Evolutionary conservation across 2,329 filamentous ascomycete genomes (phyloP).

Genomic region (Botrytis byssoidea): DNA sequence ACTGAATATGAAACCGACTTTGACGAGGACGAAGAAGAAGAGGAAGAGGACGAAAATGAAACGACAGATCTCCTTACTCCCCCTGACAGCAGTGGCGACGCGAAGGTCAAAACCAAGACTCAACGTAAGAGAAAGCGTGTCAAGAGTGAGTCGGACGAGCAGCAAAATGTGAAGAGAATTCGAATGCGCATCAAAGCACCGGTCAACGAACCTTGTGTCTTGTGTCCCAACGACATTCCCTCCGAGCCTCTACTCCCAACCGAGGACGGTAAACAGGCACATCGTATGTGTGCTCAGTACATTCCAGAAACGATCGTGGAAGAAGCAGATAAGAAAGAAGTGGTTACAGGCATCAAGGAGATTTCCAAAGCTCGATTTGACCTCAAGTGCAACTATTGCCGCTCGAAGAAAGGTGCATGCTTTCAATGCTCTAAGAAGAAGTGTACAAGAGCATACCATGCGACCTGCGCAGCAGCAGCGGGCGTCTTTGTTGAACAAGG

Average conservation of each 20-base stretch:
- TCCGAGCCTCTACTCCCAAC: slow-evolving; percentile 81
- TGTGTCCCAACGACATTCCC: slow-evolving; percentile 88
- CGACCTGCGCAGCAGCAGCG: slow-evolving; percentile 87
- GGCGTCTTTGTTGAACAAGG: slow-evolving; percentile 90
- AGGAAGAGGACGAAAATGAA: slow-evolving; percentile 61
- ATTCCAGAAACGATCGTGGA: slow-evolving; percentile 87
- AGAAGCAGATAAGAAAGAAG: slow-evolving; percentile 64
- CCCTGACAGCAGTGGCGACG: slow-evolving; percentile 66
- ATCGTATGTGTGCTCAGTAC: slow-evolving; percentile 85
- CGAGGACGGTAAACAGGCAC: slow-evolving; percentile 82
- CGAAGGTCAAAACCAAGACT: slow-evolving; percentile 56
- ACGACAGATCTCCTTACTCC: slow-evolving; percentile 74
- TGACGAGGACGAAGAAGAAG: slow-evolving; percentile 66
- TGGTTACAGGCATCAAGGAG: slow-evolving; percentile 73
- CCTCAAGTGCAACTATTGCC: slow-evolving; percentile 92
- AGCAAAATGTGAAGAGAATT: slow-evolving; percentile 65
- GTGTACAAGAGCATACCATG: slow-evolving; percentile 89
- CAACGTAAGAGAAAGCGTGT: slow-evolving; percentile 67
- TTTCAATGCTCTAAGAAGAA: slow-evolving; percentile 97
- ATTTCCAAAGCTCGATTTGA: slow-evolving; percentile 86
- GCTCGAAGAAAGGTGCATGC: slow-evolving; percentile 90
- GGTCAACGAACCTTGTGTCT: slow-evolving; percentile 76
- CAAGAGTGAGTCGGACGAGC: slow-evolving; percentile 43
- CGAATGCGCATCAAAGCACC: slow-evolving; percentile 68
- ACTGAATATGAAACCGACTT: slow-evolving; percentile 80